Evolutionary conservation across 176 grass and related monocot genomes (phyloP), one percentile per base, ranked within the genome.

Genomic region (Oryza officinalis): DNA sequence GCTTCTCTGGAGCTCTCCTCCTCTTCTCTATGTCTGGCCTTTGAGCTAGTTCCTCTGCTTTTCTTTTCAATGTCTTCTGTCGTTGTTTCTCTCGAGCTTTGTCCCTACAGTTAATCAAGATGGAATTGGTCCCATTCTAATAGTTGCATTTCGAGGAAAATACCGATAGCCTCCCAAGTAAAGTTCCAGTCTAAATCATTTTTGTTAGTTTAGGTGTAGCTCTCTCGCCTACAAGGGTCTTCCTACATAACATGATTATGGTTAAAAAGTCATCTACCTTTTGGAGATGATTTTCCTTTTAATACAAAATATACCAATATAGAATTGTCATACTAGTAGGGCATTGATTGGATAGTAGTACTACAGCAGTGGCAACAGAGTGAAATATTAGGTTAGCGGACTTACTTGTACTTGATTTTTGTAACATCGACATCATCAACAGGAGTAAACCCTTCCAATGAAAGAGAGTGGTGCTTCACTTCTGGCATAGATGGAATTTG

Each of bases 391-490:
- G 54, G 14, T 77, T 83, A 8, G 0, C 52, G 26, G 63, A 49
- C 68, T 94, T 92, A 96, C 96, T 94, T 99, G 87, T 92, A 99
- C 77, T 99, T 94, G 63, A 99, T 96, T 83, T 92, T 83, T 31
- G 85, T 84, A 73, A 99, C 67, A 67, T 94, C 74, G 30, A 96
- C 38, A 33, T 81, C 84, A 69, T 83, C 5, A 30, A 92, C 50
- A 54, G 91, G 80, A 67, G 83, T 71, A 86, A 99, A 99, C 74
- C 89, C 96, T 27, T 94, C 87, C 10, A 93, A 63, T 25, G 91
- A 96, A 80, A 99, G 93, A 79, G 86, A 96, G 74, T 99, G 90
- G 76, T 94, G 96, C 65, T 99, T 99, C 76, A 99, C 96, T 87
- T 99, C 96, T 57, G 93, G 85, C 91, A 99, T 99, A 69, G 77